Conservation (phyloP, 306 rosid species). For the barrel medic (Medicago truncatula) region DNA sequence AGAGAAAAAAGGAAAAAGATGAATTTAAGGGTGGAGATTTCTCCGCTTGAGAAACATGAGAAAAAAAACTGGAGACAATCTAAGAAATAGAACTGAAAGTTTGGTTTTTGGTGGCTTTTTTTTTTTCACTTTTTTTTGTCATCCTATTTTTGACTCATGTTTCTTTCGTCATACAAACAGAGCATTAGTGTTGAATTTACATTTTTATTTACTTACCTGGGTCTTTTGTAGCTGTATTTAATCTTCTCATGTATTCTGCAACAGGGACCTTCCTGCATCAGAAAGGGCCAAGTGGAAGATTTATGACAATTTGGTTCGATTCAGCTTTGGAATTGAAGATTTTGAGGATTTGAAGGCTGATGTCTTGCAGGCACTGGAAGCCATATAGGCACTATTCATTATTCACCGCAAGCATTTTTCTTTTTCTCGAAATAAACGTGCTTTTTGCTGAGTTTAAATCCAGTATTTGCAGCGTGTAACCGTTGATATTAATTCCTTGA, state of each 20-base stretch:
- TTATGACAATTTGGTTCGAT: conserved; percentile 87
- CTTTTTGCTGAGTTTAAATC: background rate
- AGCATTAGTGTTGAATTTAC: conserved; percentile 7
- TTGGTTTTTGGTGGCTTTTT: background rate
- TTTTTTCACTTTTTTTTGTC: background rate
- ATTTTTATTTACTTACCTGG: background rate
- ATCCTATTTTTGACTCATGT: no score
- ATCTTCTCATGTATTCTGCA: conserved; percentile 31
- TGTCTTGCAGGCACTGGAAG: conserved; percentile 81
- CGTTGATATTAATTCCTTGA: background rate
- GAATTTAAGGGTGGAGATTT: no score
- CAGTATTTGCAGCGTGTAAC: background rate
- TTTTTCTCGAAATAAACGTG: background rate
- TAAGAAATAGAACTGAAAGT: background rate
- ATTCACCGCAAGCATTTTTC: background rate
- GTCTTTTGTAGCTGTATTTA: background rate
- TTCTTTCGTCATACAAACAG: background rate
- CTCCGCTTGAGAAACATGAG: no score
- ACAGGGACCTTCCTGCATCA: conserved; percentile 90
- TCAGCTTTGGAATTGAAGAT: conserved; percentile 96
- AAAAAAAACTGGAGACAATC: no score
- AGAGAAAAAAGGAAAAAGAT: no score
- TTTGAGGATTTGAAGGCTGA: conserved; percentile 89
- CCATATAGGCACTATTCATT: conserved; percentile 52
- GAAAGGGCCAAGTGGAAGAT: conserved; percentile 87